Percentiles rank a stretch among this genome's conserved stretches.
These are phyloP conservation scores for Cyclotella choctawhatcheeana DNA, from an alignment of 108 stramenopile species.

Conservation along the genomic window DNA sequence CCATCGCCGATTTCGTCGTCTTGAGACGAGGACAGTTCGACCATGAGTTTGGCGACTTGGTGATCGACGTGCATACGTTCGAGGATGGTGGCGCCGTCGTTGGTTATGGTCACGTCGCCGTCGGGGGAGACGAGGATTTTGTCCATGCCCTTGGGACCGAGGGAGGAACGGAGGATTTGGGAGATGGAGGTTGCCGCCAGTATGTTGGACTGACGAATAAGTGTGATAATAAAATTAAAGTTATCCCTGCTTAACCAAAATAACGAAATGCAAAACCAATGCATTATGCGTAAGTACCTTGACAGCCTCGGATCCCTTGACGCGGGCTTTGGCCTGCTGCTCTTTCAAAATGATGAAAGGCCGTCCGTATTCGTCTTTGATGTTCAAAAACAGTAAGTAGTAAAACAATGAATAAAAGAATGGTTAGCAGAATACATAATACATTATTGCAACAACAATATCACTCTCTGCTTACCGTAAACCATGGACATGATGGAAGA, in stretches of 20 bases:
- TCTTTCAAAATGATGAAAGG: constrained; percentile 99
- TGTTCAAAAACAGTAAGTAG: too few species aligned
- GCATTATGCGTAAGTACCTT: constrained; percentile 47
- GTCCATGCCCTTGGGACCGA: constrained; percentile 99
- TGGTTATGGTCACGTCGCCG: constrained; percentile 99
- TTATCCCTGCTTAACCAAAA: too few species aligned
- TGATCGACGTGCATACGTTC: constrained; percentile 95
- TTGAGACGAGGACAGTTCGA: constrained; percentile 94
- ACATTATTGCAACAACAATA: too few species aligned
- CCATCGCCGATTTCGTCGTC: constrained; percentile 99
- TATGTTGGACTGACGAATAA: constrained; percentile 98
- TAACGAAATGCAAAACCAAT: too few species aligned
- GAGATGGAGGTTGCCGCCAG: constrained; percentile 96
- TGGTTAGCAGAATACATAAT: too few species aligned
- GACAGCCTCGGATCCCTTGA: constrained; percentile 97
- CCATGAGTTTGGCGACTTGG: constrained; percentile 96
- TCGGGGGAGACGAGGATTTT: constrained; percentile 98
- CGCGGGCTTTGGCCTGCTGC: constrained; percentile 95
- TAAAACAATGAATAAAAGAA: too few species aligned
- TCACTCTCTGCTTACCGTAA: constrained; percentile 44
- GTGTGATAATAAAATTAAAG: too few species aligned
- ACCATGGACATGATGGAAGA: constrained; percentile 55
- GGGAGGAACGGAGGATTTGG: constrained; percentile 92
- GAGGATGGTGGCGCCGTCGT: constrained; percentile 99
- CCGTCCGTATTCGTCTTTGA: constrained; percentile 98